Conservation (phyloP, 2,329 filamentous ascomycete species). For the Harringtonia lauricola region DNA sequence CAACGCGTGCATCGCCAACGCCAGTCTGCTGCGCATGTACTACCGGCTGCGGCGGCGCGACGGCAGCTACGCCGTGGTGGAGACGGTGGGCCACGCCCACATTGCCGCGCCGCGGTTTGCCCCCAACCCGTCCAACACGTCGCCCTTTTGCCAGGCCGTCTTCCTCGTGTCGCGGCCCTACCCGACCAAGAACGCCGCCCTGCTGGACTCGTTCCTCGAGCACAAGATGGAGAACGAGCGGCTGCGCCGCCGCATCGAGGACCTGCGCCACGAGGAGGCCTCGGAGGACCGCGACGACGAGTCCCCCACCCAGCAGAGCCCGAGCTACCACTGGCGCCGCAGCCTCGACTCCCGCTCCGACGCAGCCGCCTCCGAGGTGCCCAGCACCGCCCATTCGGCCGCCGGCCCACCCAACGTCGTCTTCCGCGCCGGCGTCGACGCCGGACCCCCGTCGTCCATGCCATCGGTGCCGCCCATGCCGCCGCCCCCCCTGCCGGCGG, state of each 20-base stretch:
- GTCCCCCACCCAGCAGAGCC: constrained; percentile 45
- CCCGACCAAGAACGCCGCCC: constrained; percentile 72
- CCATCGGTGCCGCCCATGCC: not conserved
- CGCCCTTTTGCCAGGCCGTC: constrained; percentile 72
- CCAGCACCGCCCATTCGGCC: constrained; percentile 6
- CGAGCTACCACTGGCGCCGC: constrained; percentile 25
- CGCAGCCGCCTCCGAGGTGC: constrained; percentile 35
- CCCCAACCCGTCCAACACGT: constrained; percentile 51
- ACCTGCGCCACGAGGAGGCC: constrained; percentile 74
- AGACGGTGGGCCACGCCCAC: constrained; percentile 88
- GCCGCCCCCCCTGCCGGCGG: constrained; percentile 20
- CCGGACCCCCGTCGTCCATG: too few species aligned
- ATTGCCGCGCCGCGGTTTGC: constrained; percentile 58
- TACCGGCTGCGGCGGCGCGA: constrained; percentile 64
- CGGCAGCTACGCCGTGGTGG: constrained; percentile 67
- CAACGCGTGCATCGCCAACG: constrained; percentile 76
- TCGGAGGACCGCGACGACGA: constrained; percentile 62
- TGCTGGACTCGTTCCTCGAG: constrained; percentile 88
- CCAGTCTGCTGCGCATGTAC: constrained; percentile 72
- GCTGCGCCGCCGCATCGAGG: constrained; percentile 70
- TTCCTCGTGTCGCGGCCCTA: constrained; percentile 91
- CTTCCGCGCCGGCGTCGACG: too few species aligned
- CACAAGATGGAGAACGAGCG: constrained; percentile 96
- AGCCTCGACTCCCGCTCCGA: constrained; percentile 26
- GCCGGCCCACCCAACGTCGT: constrained; percentile 13